These are phyloP conservation scores for Rhodotorula toruloides DNA, from an alignment of 768 basidiomycete species.

Conservation along the genomic window DNA sequence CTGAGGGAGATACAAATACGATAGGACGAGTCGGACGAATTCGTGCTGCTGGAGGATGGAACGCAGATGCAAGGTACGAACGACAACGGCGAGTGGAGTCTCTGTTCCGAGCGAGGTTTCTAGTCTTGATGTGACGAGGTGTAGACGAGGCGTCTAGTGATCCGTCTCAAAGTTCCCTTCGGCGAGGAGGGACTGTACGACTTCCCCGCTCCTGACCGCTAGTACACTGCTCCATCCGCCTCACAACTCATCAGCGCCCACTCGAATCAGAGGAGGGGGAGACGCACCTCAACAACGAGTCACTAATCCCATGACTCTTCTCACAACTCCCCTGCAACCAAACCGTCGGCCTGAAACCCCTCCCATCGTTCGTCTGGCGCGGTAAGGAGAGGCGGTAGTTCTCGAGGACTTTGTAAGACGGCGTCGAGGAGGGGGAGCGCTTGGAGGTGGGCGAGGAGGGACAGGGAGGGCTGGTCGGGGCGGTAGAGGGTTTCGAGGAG, in stretches of 20 bases:
- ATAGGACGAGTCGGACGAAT: too few relatives aligned
- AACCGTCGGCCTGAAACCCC: conserved; percentile 41
- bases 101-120: too few relatives aligned
- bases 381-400: conserved; percentile 49
- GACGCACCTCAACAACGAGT: conserved; percentile 51
- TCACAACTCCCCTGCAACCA: conserved; percentile 50
- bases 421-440: too few relatives aligned
- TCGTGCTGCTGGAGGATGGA: too few relatives aligned
- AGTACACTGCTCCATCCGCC: conserved; percentile 31
- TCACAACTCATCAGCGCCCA: too few relatives aligned
- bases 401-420: conserved; percentile 49
- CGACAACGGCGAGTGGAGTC: too few relatives aligned
- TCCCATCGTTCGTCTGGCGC: conserved; percentile 22
- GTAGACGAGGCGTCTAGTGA: too few relatives aligned
- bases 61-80: too few relatives aligned
- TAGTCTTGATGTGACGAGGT: too few relatives aligned
- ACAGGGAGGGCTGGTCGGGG: conserved; percentile 33
- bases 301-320: conserved; percentile 49
- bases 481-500: conserved; percentile 11
- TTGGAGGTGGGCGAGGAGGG: conserved; percentile 21
- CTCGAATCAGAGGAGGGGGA: background rate
- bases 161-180: conserved; percentile 22
- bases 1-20: too few relatives aligned
- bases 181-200: conserved; percentile 9
- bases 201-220: conserved; percentile 26